Percentiles rank a stretch among this genome's conserved stretches.
Evolutionary conservation across 2,329 filamentous ascomycete genomes (phyloP).

Genomic region (Fusarium sp.): DNA sequence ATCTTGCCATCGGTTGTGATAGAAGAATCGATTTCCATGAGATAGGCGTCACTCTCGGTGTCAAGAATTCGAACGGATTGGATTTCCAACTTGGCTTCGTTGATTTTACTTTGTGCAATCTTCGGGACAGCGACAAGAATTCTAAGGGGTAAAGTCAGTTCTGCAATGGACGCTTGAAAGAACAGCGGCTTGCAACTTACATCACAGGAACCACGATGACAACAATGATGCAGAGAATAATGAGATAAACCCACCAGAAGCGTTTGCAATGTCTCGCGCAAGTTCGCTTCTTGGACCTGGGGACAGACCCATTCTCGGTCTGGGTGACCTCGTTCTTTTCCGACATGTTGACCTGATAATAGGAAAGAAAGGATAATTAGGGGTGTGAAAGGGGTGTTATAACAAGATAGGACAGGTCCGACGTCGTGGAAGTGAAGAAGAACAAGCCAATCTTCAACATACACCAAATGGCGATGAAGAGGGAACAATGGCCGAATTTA

Average conservation of each 20-base stretch:
- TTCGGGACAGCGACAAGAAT: constrained; percentile 66
- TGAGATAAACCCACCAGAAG: constrained; percentile 71
- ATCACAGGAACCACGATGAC: constrained; percentile 67
- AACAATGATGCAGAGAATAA: constrained; percentile 59
- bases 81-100: constrained; percentile 62
- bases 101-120: constrained; percentile 66
- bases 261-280: constrained; percentile 60
- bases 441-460: constrained; percentile 26
- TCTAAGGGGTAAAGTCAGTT: constrained; percentile 47
- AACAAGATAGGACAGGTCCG: constrained; percentile 2
- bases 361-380: background rate
- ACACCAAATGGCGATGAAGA: background rate
- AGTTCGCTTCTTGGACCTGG: constrained; percentile 50
- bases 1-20: constrained; percentile 62
- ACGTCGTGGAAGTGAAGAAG: constrained; percentile 15
- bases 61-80: constrained; percentile 61
- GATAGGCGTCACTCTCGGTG: constrained; percentile 56
- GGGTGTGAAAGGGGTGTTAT: background rate
- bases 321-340: constrained; percentile 51
- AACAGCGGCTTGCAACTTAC: constrained; percentile 55
- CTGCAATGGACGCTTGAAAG: background rate
- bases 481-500: constrained; percentile 36
- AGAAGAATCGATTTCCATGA: constrained; percentile 65
- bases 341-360: constrained; percentile 45
- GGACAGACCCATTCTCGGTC: constrained; percentile 46